Evolutionary conservation across 2,329 filamentous ascomycete genomes (phyloP).

Genomic region (Periconia sp.): DNA sequence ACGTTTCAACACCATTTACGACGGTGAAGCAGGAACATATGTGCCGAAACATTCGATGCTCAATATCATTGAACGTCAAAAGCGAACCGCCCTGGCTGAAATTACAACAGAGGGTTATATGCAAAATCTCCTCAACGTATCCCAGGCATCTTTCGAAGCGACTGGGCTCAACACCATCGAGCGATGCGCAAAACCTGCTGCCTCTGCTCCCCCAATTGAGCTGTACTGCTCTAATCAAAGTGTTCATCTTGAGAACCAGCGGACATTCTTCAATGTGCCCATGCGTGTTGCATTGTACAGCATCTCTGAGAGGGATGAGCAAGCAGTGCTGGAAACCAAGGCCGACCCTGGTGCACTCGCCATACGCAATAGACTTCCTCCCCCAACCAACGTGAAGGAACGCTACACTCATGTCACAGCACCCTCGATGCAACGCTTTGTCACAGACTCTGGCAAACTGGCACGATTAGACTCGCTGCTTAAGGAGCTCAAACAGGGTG

Average conservation of each 20-base stretch:
- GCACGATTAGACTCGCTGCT: conserved; percentile 86
- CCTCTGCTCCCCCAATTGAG: conserved; percentile 82
- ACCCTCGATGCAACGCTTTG: conserved; percentile 95
- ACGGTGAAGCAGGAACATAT: conserved; percentile 64
- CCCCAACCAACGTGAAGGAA: conserved; percentile 77
- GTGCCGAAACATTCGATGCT: conserved; percentile 78
- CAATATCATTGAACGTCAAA: conserved; percentile 72
- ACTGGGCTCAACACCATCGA: conserved; percentile 79
- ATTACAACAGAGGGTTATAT: conserved; percentile 73
- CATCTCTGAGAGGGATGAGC: conserved; percentile 64
- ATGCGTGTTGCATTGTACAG: conserved; percentile 78
- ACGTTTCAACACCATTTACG: conserved; percentile 68
- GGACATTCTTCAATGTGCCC: conserved; percentile 74
- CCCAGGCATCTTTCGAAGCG: conserved; percentile 63
- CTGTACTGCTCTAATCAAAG: conserved; percentile 72
- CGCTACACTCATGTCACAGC: conserved; percentile 89
- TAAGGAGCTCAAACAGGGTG: conserved; percentile 85
- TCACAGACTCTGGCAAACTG: conserved; percentile 95
- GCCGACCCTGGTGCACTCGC: conserved; percentile 68
- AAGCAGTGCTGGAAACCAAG: conserved; percentile 72
- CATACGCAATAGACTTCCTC: conserved; percentile 66
- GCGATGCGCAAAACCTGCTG: conserved; percentile 74
- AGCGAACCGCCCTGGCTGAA: conserved; percentile 67
- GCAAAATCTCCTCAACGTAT: conserved; percentile 76
- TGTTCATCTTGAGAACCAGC: conserved; percentile 65